phyloP scores from a whole-genome alignment of 1,284 basidiomycete species.

The Tylopilus orsonianus region DNA sequence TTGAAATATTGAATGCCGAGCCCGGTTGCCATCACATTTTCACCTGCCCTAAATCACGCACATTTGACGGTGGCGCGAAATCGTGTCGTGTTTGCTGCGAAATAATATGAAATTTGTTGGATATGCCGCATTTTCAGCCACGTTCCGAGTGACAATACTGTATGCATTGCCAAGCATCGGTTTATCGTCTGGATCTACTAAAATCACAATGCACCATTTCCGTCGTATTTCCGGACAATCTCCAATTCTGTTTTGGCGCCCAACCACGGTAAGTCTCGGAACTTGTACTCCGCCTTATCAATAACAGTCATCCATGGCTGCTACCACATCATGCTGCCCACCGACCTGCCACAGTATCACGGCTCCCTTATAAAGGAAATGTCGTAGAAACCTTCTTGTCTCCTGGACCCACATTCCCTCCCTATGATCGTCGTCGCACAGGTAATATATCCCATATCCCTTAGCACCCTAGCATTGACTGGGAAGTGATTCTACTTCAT shows the following conservation, averaged over 20 bases:
- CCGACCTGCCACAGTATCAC: conserved; percentile 23
- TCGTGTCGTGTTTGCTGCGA: conserved; percentile 10
- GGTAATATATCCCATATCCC: conserved; percentile 29
- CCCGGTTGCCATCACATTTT: conserved; percentile 13
- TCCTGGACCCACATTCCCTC: conserved; percentile 37
- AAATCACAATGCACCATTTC: conserved; percentile 27
- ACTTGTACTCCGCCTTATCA: conserved; percentile 34
- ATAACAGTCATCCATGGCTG: conserved; percentile 21
- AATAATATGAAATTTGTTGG: conserved; percentile 13
- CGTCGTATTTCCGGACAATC: conserved; percentile 28
- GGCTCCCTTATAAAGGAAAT: conserved; percentile 35
- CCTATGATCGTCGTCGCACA: conserved; percentile 32
- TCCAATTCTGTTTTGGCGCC: conserved; percentile 20
- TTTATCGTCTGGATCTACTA: conserved; percentile 19
- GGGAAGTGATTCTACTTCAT: conserved; percentile 8
- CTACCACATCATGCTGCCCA: conserved; percentile 16
- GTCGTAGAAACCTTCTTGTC: conserved; percentile 15
- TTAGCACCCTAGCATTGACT: conserved; percentile 16
- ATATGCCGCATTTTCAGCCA: conserved; percentile 15
- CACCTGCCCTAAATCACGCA: conserved; percentile 36
- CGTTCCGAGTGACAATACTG: conserved; percentile 13
- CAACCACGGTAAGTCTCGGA: conserved; percentile 22
- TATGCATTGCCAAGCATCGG: conserved; percentile 3
- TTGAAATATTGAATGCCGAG: neutral
- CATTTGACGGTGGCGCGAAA: conserved; percentile 29